Evolutionary conservation across 495 filamentous ascomycete species (phyloP).

Genomic region (Aspergillus bridgeri): DNA sequence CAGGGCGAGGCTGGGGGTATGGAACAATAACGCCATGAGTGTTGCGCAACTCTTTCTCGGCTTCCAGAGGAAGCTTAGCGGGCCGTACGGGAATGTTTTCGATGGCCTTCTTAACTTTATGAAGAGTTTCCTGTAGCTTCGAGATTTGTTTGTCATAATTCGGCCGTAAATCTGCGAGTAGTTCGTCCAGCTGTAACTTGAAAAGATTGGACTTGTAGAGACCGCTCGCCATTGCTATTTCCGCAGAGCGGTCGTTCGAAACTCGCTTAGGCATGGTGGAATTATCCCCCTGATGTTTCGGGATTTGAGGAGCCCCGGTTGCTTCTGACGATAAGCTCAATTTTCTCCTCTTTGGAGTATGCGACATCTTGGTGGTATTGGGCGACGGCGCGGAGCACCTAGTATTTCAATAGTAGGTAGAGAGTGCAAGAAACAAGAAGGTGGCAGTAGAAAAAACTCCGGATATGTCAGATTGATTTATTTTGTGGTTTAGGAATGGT

Average conservation of each 20-base stretch:
- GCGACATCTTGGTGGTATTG: constrained; percentile 27
- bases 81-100: constrained; percentile 59
- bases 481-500: not conserved
- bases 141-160: constrained; percentile 64
- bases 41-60: constrained; percentile 63
- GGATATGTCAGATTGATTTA: not conserved
- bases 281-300: not conserved
- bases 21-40: constrained; percentile 66
- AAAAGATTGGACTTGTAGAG: constrained; percentile 71
- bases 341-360: constrained; percentile 36
- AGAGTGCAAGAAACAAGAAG: too few species aligned
- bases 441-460: not conserved
- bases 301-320: constrained; percentile 8
- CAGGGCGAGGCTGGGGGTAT: constrained; percentile 74
- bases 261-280: constrained; percentile 10
- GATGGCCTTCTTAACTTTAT: constrained; percentile 69
- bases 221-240: constrained; percentile 43
- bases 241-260: constrained; percentile 32
- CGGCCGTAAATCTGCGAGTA: constrained; percentile 65
- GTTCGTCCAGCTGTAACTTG: constrained; percentile 82
- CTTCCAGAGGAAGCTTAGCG: constrained; percentile 59
- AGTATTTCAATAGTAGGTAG: not conserved
- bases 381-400: not conserved
- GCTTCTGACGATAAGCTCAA: constrained; percentile 31
- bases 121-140: constrained; percentile 65